Evolutionary conservation across 257 asterid genomes (phyloP), one percentile per base, ranked within the genome.

Genomic region (Ehretia macrophylla): DNA sequence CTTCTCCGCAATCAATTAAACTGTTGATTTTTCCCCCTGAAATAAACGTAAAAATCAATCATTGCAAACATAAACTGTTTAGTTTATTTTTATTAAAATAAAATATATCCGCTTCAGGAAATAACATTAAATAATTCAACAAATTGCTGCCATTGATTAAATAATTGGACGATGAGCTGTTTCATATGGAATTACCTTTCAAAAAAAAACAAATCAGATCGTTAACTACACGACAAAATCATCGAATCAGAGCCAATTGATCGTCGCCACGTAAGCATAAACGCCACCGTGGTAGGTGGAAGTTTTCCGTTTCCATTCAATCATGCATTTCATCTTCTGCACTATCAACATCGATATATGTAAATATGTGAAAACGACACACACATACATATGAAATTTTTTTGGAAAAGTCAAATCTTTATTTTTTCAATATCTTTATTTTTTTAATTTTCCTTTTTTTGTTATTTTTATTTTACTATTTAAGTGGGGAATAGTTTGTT

Each of bases 1-100:
- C 57, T 51, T 51, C 57, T 52, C 38, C 47, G 16, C 47, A 42
- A 42, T 42, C 47, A 42, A 42, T 42, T 42, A 10, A 10, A 42
- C 47, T 42, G 47, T 10, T 10, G 47, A 3, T 42, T 42, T 42
- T 10, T 42, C 16, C 47, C 47, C 47, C 47, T 42, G 47, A 42
- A 42, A 42, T 42, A 42, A 42, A 27, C 6, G 35, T 1, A 27
- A 42, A 42, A 42, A 42, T 10, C 47, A 42, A 42, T 42, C 47
- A 42, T 42, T 42, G 12, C 16, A 4, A 42, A 10, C 12, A 42
- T 10, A 42, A 42, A 27, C 4, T 27, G 6, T 27, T 27, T 6
- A 1, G 11, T 42, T 42, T 10, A 11, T 42, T 10, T 42, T 42
- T 10, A 10, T 42, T 14, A 14, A 42, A 10, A 42, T 2, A 42